These are phyloP conservation scores for Chrysoporthe puriensis DNA, from an alignment of 2,329 filamentous ascomycete genomes.

Conservation along the genomic window DNA sequence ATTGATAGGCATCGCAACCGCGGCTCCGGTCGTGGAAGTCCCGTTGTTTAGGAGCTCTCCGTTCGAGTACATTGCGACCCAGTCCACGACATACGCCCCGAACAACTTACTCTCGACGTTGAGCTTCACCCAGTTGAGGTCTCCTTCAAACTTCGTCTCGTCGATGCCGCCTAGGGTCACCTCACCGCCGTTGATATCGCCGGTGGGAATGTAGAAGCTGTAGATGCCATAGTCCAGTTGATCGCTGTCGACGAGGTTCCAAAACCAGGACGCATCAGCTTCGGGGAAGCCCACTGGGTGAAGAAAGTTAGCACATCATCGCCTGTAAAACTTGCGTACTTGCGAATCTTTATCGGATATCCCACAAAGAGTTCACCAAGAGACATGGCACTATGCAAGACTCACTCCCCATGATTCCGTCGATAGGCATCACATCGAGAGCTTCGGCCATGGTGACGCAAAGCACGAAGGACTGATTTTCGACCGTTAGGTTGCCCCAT, in stretches of 20 bases:
- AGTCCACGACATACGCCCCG: slow-evolving; percentile 35
- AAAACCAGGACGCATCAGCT: slow-evolving; percentile 33
- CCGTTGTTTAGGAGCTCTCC: slow-evolving; percentile 27
- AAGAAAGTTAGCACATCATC: not conserved
- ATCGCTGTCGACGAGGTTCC: slow-evolving; percentile 35
- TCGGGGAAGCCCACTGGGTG: slow-evolving; percentile 19
- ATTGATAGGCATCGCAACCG: slow-evolving; percentile 14
- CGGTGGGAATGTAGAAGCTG: slow-evolving; percentile 36
- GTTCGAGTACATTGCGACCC: slow-evolving; percentile 35
- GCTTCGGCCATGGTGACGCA: slow-evolving; percentile 37
- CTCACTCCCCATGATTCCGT: slow-evolving; percentile 41
- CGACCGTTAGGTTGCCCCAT: slow-evolving; percentile 29
- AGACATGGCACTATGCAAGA: not conserved
- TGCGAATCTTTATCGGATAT: no score
- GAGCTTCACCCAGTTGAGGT: slow-evolving; percentile 36
- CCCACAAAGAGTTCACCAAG: no score
- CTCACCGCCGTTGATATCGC: slow-evolving; percentile 32
- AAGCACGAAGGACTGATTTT: slow-evolving; percentile 37
- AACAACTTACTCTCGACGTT: slow-evolving; percentile 26
- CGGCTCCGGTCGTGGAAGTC: slow-evolving; percentile 26
- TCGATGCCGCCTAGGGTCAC: slow-evolving; percentile 42
- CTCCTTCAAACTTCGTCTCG: slow-evolving; percentile 35
- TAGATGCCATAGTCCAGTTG: slow-evolving; percentile 36
- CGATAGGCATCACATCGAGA: slow-evolving; percentile 35
- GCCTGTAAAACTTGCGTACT: not conserved